Base-by-base conservation (phyloP, 257 asterid genomes). In the Echites panduratus region DNA sequence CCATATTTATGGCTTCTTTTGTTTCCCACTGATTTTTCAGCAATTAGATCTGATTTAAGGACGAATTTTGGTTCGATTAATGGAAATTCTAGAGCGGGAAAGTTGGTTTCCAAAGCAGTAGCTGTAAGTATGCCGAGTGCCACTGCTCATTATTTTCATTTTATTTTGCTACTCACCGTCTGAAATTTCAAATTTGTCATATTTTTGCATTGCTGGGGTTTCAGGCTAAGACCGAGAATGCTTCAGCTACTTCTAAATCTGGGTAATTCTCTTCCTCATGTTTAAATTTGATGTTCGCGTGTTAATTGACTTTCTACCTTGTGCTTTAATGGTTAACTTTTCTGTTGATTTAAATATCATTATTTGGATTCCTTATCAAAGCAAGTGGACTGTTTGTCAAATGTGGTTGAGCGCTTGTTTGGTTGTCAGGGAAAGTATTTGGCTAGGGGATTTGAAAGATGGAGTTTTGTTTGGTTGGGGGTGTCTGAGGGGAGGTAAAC, bases 191-290 rank as follows among this genome's bases (percentile, higher is more conserved):
- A 5, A 63, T 19, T 58, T 72, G 19, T 22, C 17, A 9, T 4
- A 43, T 65, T 56, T 45, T 79, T 74, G 11, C 47, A 61, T 58
- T 19, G 5, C 26, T 64, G 69, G 16, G 26, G 6, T 13, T 71
- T 77, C 82, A 88, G 93, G 76, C 90, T 61, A 80, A 83, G 79
- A 73, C 86, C 22, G 88, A 80, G 56, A 86, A 41, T 77, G 66
- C 87, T 74, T 76, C 77, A 32, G 40, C 87, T 58, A 85, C 86
- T 69, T 78, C 89, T 1, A 89, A 89, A 71, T 77, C 96, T 27
- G 96, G 93, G 93, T 89, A 79, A 61, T 24, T 7, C 5, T 27
- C 8, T 44, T 50, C 59, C 19, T 41, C 16, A 43, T 40, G 22
- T 62, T 68, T 19, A 56, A 20, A 54, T 63, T 76, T 35, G 50